Evolutionary conservation across 208 protist species (phyloP), one percentile per base, ranked within the genome.

Genomic region (Acanthamoeba lenticulata): DNA sequence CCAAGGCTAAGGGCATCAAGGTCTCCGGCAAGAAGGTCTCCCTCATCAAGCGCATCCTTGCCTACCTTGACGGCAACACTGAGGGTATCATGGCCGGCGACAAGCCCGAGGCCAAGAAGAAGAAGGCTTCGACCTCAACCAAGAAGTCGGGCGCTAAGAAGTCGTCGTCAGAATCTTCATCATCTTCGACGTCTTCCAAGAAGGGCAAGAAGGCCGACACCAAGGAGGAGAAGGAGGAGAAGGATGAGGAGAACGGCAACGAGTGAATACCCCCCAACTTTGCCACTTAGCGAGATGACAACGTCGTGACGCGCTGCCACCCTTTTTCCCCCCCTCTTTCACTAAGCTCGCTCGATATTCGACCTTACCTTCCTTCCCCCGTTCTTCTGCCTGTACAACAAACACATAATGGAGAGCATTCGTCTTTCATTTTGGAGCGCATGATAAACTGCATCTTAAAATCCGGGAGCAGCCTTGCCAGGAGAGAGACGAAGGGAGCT

Each of bases 21-120:
- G 52, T 65, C 19, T 67, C 81, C 21, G 81, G 81, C 49, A 90
- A 90, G 52, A 90, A 90, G 81, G 27, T 47, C 49, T 27, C 65
- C 36, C 42, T 90, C 81, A 90, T 90, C 81, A 90, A 90, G 52
- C 81, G 81, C 81, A 90, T 90, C 81, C 52, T 90, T 9, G 81
- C 81, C 36, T 90, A 42, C 81, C 52, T 90, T 29, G 81, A 55
- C 44, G 81, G 81, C 72, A n/a, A 83, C 38, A 83, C 72, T 2
- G 72, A 44, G 72, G 72, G 72, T 38, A 83, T 83, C 40, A 83
- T 83, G 72, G 72, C 72, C 38, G 72, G 72, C 72, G 72, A 83
- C 19, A 83, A 83, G 72, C 4, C 38, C 40, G 72, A 83, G 36
- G 17, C 67, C 67, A 79, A 79, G 67, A 79, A 79, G 67, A 79